Evolutionary conservation across 306 rosid species (phyloP).

Genomic region (Calophaca sinica): DNA sequence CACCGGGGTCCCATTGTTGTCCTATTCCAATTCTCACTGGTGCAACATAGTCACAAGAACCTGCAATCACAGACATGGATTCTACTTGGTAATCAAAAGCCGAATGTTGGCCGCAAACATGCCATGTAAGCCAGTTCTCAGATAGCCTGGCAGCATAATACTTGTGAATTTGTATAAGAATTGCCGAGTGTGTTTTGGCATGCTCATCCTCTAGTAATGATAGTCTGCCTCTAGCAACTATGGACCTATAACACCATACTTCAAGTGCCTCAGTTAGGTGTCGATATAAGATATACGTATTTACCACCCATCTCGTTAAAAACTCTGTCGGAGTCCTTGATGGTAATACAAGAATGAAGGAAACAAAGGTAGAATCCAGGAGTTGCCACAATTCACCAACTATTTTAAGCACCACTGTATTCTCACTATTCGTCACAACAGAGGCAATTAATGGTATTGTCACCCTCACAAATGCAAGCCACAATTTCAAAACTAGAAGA

Average conservation of each 20-base stretch:
- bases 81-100: too few species aligned
- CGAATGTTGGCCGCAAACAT: too few species aligned
- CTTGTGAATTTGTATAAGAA: too few species aligned
- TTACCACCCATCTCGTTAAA: conserved; percentile 71
- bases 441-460: too few species aligned
- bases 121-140: too few species aligned
- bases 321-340: conserved; percentile 79
- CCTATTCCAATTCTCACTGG: too few species aligned
- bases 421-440: conserved; percentile 45
- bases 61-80: too few species aligned
- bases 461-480: conserved; percentile 89
- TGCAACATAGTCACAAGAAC: too few species aligned
- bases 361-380: conserved; percentile 77
- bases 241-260: conserved; percentile 84
- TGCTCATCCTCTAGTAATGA: conserved; percentile 58
- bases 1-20: too few species aligned
- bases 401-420: conserved; percentile 49
- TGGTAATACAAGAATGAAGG: conserved; percentile 78
- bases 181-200: conserved; percentile 51
- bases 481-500: conserved; percentile 66
- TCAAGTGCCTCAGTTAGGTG: conserved; percentile 87
- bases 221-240: conserved; percentile 77
- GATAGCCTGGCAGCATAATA: too few species aligned
- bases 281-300: conserved; percentile 64
- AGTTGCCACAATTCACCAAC: conserved; percentile 82